Conservation (phyloP, 495 filamentous ascomycete genomes). For the Pyronema domesticum region DNA sequence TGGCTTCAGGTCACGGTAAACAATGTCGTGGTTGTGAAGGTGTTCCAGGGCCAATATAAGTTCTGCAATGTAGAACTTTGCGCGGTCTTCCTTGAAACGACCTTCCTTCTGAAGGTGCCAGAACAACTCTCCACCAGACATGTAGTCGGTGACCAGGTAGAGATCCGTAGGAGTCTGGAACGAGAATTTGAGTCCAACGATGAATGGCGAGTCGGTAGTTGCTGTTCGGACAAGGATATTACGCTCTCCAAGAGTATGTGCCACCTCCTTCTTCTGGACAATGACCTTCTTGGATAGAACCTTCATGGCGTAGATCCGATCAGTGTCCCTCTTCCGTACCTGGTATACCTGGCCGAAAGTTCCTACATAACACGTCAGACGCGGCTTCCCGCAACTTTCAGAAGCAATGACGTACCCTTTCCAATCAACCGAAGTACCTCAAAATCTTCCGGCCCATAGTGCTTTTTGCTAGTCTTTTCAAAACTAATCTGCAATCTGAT, state of each 20-base stretch:
- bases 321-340: slow-evolving; percentile 93
- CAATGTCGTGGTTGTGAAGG: slow-evolving; percentile 89
- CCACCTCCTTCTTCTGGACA: slow-evolving; percentile 97
- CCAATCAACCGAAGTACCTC: slow-evolving; percentile 90
- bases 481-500: slow-evolving; percentile 73
- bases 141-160: slow-evolving; percentile 97
- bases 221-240: slow-evolving; percentile 95
- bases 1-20: slow-evolving; percentile 82
- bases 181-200: slow-evolving; percentile 94
- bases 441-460: slow-evolving; percentile 94
- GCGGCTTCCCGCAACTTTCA: background rate
- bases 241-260: slow-evolving; percentile 87
- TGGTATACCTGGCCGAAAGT: slow-evolving; percentile 99
- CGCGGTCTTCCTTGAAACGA: slow-evolving; percentile 79
- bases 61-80: slow-evolving; percentile 98
- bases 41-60: slow-evolving; percentile 90
- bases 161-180: slow-evolving; percentile 96
- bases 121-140: slow-evolving; percentile 96
- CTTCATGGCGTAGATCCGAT: slow-evolving; percentile 96
- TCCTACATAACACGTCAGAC: slow-evolving; percentile 22
- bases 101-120: slow-evolving; percentile 98
- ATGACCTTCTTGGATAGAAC: slow-evolving; percentile 98
- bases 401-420: slow-evolving; percentile 39
- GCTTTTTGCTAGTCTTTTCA: slow-evolving; percentile 76
- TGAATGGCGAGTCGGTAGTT: slow-evolving; percentile 89